phyloP scores from a whole-genome alignment of 345 rosid genomes.

The Sisymbrium altissimum region DNA sequence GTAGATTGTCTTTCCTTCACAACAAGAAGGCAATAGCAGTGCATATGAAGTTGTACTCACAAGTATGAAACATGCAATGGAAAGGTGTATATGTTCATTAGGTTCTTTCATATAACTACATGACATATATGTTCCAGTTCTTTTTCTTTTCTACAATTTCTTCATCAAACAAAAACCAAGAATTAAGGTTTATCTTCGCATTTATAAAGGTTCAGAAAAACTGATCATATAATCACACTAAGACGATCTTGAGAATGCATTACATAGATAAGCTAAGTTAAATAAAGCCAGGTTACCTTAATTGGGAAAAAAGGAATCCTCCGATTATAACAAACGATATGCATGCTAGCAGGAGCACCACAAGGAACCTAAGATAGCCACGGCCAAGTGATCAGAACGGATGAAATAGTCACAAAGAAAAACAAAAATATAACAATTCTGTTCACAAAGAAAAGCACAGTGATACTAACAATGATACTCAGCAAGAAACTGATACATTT shows the following conservation, averaged over 20 bases:
- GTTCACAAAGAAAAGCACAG: conserved; percentile 16
- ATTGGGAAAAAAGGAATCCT: conserved; percentile 70
- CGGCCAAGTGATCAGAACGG: conserved; percentile 7
- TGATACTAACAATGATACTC: neutral
- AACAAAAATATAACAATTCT: neutral
- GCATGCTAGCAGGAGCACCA: conserved; percentile 74
- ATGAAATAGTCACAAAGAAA: neutral
- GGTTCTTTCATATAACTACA: neutral
- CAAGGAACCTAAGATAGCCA: conserved; percentile 57
- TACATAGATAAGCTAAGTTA: neutral
- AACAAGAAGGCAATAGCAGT: conserved; percentile 14
- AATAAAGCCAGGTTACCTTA: conserved; percentile 48
- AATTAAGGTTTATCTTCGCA: neutral
- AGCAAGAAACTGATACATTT: neutral
- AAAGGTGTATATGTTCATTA: neutral
- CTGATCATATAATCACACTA: neutral
- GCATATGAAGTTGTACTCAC: conserved; percentile 2
- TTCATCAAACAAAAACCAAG: neutral
- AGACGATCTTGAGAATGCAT: neutral
- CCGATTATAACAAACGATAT: conserved; percentile 80
- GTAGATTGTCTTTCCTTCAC: conserved; percentile 51
- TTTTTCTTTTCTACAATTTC: neutral
- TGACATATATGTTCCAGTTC: neutral
- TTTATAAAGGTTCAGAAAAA: neutral
- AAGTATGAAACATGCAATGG: neutral